phyloP scores from a whole-genome alignment of 129 eudicot genomes.

The Rutidosis leptorrhynchoides region DNA sequence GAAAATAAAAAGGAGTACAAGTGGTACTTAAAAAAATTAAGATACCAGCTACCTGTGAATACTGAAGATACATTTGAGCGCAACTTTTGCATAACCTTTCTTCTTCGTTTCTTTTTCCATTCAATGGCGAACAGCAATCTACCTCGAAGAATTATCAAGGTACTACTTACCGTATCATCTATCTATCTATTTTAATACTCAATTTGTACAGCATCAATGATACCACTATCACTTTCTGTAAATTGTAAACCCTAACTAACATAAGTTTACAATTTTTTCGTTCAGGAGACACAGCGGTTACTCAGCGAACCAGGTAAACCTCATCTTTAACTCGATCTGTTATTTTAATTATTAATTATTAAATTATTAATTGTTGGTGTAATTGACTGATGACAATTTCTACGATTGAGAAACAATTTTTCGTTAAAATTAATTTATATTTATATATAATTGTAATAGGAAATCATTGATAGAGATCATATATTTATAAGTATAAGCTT shows the following conservation, averaged over 20 bases:
- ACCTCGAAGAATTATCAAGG: slow-evolving; percentile 95
- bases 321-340: not conserved
- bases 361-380: not conserved
- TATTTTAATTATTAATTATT: not conserved
- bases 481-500: too few relatives aligned
- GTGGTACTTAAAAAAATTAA: too few relatives aligned
- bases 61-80: not conserved
- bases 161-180: slow-evolving; percentile 9
- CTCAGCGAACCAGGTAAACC: slow-evolving; percentile 88
- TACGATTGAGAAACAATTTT: not conserved
- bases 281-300: slow-evolving; percentile 95
- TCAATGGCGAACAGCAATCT: slow-evolving; percentile 81
- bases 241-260: slow-evolving; percentile 23
- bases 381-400: not conserved
- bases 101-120: slow-evolving; percentile 26
- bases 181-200: not conserved
- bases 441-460: not conserved
- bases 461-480: not conserved
- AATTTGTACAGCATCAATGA: not conserved
- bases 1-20: too few relatives aligned
- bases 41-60: not conserved
- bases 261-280: slow-evolving; percentile 1
- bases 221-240: not conserved
- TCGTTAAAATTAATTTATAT: not conserved
- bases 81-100: not conserved